Evolutionary conservation across 345 rosid species (phyloP).

Genomic region (Bretschneidera sinensis): DNA sequence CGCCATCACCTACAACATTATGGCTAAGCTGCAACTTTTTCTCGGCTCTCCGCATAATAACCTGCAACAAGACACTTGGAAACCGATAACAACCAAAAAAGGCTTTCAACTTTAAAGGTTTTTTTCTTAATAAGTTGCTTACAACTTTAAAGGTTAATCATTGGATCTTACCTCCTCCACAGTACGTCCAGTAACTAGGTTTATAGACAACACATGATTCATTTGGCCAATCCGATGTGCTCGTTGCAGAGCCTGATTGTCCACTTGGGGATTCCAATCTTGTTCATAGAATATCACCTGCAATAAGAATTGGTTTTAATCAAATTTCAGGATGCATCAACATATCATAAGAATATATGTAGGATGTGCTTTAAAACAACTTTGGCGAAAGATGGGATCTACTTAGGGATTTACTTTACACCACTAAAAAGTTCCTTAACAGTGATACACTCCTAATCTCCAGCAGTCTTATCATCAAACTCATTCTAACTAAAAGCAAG

Average conservation of each 20-base stretch:
- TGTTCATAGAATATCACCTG: conserved; percentile 92
- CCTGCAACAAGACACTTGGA: conserved; percentile 34
- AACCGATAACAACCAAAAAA: background rate
- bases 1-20: conserved; percentile 59
- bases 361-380: conserved; percentile 6
- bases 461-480: background rate
- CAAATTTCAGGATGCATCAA: background rate
- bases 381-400: background rate
- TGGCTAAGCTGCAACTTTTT: conserved; percentile 76
- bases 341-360: background rate
- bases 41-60: conserved; percentile 74
- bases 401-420: too few relatives aligned
- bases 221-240: conserved; percentile 92
- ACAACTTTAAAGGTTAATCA: background rate
- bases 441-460: too few relatives aligned
- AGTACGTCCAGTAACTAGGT: conserved; percentile 57
- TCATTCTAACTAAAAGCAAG: background rate
- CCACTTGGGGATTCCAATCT: conserved; percentile 98
- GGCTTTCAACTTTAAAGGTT: too few relatives aligned
- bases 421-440: too few relatives aligned
- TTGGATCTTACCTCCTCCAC: conserved; percentile 65
- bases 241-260: conserved; percentile 88
- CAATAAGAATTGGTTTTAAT: conserved; percentile 12
- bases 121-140: too few relatives aligned
- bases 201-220: conserved; percentile 77